A percentile compares a stretch with the other conserved stretches of the same genome.
phyloP scores from a whole-genome alignment of 305 asterid species.

The Lippia alba region DNA sequence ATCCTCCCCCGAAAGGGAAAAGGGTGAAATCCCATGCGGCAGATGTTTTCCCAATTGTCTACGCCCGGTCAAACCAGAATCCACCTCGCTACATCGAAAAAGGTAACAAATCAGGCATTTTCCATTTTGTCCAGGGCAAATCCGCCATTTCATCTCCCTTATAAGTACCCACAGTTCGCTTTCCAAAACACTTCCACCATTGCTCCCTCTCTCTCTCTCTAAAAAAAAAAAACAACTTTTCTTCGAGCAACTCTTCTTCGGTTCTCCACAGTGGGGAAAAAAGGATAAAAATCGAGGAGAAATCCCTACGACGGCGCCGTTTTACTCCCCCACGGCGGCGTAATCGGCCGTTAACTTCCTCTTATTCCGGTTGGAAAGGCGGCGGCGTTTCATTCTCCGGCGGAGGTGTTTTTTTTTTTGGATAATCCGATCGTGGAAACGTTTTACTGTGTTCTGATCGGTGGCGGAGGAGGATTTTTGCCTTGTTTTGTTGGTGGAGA shows the following conservation, averaged over 20 bases:
- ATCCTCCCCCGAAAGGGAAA: constrained; percentile 11
- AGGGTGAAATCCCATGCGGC: constrained; percentile 3
- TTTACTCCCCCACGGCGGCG: background rate
- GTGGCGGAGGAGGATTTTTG: constrained; percentile 2
- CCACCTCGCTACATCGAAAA: constrained; percentile 48
- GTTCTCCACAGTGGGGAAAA: constrained; percentile 51
- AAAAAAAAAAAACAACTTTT: constrained; percentile 18
- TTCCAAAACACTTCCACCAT: constrained; percentile 50
- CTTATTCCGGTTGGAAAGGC: background rate
- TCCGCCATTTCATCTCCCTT: constrained; percentile 32
- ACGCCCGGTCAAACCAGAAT: constrained; percentile 63
- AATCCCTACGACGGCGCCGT: constrained; percentile 38
- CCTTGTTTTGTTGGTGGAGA: constrained; percentile 2
- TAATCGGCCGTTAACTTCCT: background rate
- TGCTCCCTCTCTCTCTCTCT: constrained; percentile 37
- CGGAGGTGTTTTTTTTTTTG: constrained; percentile 2
- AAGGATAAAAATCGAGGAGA: background rate
- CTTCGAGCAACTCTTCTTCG: constrained; percentile 51
- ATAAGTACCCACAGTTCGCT: constrained; percentile 62
- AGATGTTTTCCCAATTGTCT: constrained; percentile 39
- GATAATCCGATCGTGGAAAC: constrained; percentile 17
- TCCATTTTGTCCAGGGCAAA: constrained; percentile 41
- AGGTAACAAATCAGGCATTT: constrained; percentile 66
- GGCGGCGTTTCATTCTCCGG: constrained; percentile 5
- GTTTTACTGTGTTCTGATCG: constrained; percentile 36